Evolutionary conservation across 495 filamentous ascomycete species (phyloP).

Genomic region (Daldinia caldariorum): DNA sequence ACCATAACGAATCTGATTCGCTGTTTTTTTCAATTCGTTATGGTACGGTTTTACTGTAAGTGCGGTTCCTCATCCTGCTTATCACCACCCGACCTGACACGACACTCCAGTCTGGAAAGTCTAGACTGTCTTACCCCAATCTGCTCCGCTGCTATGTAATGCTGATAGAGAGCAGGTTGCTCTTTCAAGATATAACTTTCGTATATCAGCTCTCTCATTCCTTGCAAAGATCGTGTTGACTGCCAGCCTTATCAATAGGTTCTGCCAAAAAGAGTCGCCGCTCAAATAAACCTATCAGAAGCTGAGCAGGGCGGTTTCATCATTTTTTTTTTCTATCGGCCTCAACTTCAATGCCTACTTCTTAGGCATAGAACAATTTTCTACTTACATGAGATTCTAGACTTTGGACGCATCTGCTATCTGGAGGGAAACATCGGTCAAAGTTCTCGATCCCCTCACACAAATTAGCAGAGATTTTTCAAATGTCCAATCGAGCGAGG

Average conservation of each 20-base stretch:
- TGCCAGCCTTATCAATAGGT: neutral
- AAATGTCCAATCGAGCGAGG: conserved; percentile 15
- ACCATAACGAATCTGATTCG: too few species aligned
- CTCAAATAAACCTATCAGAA: conserved; percentile 30
- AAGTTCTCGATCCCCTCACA: conserved; percentile 1
- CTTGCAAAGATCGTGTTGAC: conserved; percentile 6
- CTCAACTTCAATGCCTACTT: neutral
- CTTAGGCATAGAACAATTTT: neutral
- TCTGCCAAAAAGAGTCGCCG: conserved; percentile 28
- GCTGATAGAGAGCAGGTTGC: neutral
- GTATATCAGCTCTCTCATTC: conserved; percentile 3
- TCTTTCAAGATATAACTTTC: conserved; percentile 7
- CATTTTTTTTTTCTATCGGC: conserved; percentile 21
- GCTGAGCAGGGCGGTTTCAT: conserved; percentile 27
- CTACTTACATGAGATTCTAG: conserved; percentile 14
- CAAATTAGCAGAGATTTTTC: conserved; percentile 4
- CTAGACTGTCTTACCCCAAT: conserved; percentile 4
- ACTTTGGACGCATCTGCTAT: conserved; percentile 8
- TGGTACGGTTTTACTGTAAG: too few species aligned
- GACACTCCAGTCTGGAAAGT: conserved; percentile 12
- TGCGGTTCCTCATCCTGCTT: neutral
- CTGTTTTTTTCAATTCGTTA: too few species aligned
- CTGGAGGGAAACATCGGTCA: conserved; percentile 22
- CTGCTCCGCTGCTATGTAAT: neutral
- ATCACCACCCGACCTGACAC: conserved; percentile 21